These are phyloP conservation scores for Hypoxylon perforatum DNA, from an alignment of 495 filamentous ascomycete genomes.

Conservation along the genomic window DNA sequence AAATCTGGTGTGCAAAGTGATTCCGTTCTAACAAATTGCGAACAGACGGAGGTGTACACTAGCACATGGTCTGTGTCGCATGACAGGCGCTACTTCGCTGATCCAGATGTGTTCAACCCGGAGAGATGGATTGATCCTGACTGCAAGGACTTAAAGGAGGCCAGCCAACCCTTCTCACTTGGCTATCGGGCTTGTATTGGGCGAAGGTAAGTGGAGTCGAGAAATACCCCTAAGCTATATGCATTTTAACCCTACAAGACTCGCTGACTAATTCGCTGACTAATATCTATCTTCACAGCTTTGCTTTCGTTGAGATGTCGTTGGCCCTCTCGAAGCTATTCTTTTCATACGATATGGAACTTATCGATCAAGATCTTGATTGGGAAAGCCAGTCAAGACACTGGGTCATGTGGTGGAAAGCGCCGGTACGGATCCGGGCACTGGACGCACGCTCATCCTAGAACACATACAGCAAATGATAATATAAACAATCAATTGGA, in stretches of 20 bases:
- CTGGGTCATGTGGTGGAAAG: conserved; percentile 36
- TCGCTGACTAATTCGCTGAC: background rate
- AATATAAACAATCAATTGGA: no score
- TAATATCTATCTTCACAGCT: conserved; percentile 17
- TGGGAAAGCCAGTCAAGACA: conserved; percentile 24
- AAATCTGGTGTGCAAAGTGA: background rate
- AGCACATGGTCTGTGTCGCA: conserved; percentile 49
- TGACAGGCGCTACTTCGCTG: conserved; percentile 43
- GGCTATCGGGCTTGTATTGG: conserved; percentile 46
- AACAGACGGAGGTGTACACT: conserved; percentile 51
- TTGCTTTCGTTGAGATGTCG: conserved; percentile 50
- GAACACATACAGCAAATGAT: background rate
- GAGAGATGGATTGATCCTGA: conserved; percentile 51
- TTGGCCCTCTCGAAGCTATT: conserved; percentile 48
- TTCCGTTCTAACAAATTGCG: background rate
- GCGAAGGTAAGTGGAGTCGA: conserved; percentile 11
- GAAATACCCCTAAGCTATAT: background rate
- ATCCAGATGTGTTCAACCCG: conserved; percentile 45
- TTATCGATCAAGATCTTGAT: conserved; percentile 47
- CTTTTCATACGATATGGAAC: conserved; percentile 50
- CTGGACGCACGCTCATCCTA: background rate
- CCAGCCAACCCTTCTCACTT: conserved; percentile 43
- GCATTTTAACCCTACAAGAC: background rate
- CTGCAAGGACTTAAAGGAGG: conserved; percentile 48
- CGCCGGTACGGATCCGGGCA: conserved; percentile 9